Conservation (phyloP, 169 alveolate species). For the Eimeria falciformis region DNA sequence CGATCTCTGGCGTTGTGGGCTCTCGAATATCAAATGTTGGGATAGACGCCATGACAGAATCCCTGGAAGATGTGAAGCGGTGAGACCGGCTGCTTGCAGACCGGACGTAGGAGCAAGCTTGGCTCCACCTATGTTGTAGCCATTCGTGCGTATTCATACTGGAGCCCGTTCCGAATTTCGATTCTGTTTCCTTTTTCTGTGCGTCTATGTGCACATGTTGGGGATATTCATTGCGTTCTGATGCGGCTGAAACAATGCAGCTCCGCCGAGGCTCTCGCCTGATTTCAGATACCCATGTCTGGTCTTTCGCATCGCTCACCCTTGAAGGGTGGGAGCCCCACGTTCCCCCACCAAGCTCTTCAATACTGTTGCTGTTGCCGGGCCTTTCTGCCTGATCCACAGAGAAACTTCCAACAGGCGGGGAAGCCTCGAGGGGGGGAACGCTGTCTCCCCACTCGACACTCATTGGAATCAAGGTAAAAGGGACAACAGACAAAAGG, state of each 20-base stretch:
- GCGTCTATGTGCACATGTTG: slow-evolving; percentile 28
- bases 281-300: slow-evolving; percentile 47
- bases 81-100: slow-evolving; percentile 36
- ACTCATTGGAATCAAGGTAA: too few relatives aligned
- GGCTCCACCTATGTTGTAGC: background rate
- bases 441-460: too few relatives aligned
- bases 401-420: too few relatives aligned
- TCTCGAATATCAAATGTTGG: slow-evolving; percentile 61
- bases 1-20: slow-evolving; percentile 46
- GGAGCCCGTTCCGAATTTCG: slow-evolving; percentile 2
- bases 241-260: slow-evolving; percentile 39
- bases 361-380: slow-evolving; percentile 5
- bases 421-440: too few relatives aligned
- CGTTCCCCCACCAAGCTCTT: background rate
- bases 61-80: slow-evolving; percentile 39
- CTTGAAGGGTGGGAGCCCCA: slow-evolving; percentile 71
- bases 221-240: slow-evolving; percentile 7
- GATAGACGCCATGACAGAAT: slow-evolving; percentile 46
- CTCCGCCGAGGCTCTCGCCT: slow-evolving; percentile 66
- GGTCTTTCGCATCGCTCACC: slow-evolving; percentile 51
- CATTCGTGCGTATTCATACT: slow-evolving; percentile 4
- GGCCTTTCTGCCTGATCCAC: too few relatives aligned
- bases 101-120: slow-evolving; percentile 35
- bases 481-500: too few relatives aligned
- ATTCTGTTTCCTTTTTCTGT: background rate